Evolutionary conservation across 2,329 filamentous ascomycete genomes (phyloP).

Genomic region (Diatrype stigma): DNA sequence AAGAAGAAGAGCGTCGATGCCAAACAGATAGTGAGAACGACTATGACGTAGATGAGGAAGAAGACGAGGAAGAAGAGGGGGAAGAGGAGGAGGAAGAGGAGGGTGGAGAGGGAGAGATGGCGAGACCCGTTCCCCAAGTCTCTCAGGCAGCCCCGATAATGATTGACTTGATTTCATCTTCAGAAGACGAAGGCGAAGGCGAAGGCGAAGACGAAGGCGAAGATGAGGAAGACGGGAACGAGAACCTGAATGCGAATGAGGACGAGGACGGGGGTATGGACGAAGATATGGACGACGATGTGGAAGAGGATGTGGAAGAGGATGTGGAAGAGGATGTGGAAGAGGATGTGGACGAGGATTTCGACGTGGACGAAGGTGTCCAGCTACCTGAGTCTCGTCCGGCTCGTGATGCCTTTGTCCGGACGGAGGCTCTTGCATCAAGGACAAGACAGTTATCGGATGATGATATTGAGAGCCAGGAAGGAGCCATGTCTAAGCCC

Average conservation of each 20-base stretch:
- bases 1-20: slow-evolving; percentile 7
- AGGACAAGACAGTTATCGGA: neutral
- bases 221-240: no score
- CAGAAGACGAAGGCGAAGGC: slow-evolving; percentile 16
- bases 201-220: slow-evolving; percentile 7
- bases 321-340: slow-evolving; percentile 15
- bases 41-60: slow-evolving; percentile 16
- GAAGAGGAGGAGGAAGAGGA: neutral
- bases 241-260: no score
- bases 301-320: no score
- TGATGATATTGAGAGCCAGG: neutral
- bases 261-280: slow-evolving; percentile 13
- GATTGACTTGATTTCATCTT: slow-evolving; percentile 20
- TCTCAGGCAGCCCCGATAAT: slow-evolving; percentile 10
- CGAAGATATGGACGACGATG: slow-evolving; percentile 3
- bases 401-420: neutral
- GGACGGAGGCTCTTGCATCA: neutral
- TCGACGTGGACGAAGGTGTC: slow-evolving; percentile 3
- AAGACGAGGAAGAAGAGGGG: slow-evolving; percentile 8
- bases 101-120: slow-evolving; percentile 5
- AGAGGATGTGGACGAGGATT: slow-evolving; percentile 8
- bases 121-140: slow-evolving; percentile 1
- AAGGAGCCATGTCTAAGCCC: neutral
- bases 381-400: neutral
- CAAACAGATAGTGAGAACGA: slow-evolving; percentile 6